A percentile compares a stretch with the other conserved stretches of the same genome.
These are phyloP conservation scores for Phytophthora europaea DNA, from an alignment of 352 stramenopile species.

Conservation along the genomic window DNA sequence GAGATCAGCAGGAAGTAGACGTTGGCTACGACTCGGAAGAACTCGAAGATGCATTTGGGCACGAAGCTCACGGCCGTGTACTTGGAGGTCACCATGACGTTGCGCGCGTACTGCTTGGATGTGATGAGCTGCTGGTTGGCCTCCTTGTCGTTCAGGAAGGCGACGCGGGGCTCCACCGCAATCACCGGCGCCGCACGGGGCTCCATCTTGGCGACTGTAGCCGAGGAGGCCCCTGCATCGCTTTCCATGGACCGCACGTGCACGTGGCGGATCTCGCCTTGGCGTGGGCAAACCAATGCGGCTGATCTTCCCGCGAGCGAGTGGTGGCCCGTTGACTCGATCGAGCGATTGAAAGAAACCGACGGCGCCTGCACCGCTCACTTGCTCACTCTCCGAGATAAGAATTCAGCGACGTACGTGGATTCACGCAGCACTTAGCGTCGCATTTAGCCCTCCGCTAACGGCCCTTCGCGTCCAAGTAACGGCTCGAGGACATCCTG, in stretches of 20 bases:
- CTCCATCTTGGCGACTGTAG: conserved; percentile 16
- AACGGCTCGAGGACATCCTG: conserved; percentile 18
- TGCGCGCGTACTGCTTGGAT: conserved; percentile 67
- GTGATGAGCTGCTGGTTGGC: conserved; percentile 69
- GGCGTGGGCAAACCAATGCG: conserved; percentile 20
- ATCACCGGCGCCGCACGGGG: conserved; percentile 16
- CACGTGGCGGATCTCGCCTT: conserved; percentile 23
- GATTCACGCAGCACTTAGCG: conserved; percentile 1
- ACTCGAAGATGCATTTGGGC: conserved; percentile 94
- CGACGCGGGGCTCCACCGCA: conserved; percentile 47
- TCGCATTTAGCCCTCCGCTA: conserved; percentile 16
- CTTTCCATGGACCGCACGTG: conserved; percentile 28
- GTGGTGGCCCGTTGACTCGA: background rate
- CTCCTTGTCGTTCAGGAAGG: conserved; percentile 60
- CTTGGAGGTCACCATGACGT: conserved; percentile 91
- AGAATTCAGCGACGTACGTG: conserved; percentile 1
- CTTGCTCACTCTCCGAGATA: conserved; percentile 6
- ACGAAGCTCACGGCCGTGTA: conserved; percentile 94
- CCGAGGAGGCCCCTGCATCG: conserved; percentile 22
- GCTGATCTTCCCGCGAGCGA: conserved; percentile 17
- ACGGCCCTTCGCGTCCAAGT: background rate
- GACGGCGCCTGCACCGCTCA: conserved; percentile 2
- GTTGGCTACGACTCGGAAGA: conserved; percentile 95
- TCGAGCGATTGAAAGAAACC: conserved; percentile 24
- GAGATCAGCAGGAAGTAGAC: conserved; percentile 96